Evolutionary conservation across 2,329 filamentous ascomycete genomes (phyloP).

Genomic region (Penicillium hesseltinei): DNA sequence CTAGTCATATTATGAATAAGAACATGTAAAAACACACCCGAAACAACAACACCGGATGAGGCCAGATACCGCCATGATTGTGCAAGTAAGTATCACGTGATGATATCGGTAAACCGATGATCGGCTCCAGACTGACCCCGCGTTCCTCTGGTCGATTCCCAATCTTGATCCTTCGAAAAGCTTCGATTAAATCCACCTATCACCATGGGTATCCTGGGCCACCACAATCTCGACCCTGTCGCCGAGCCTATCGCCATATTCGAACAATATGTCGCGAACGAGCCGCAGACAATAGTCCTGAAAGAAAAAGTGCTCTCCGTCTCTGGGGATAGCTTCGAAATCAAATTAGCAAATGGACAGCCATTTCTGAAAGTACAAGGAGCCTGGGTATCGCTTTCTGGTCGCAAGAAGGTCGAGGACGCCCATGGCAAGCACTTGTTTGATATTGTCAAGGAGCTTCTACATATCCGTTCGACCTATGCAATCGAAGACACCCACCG

Average conservation of each 20-base stretch:
- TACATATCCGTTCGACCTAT: conserved; percentile 24
- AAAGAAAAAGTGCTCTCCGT: conserved; percentile 63
- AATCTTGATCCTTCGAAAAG: background rate
- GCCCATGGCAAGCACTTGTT: conserved; percentile 20
- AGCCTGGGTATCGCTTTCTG: conserved; percentile 42
- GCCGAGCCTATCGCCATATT: conserved; percentile 21
- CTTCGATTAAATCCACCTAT: background rate
- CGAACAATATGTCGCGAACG: conserved; percentile 16
- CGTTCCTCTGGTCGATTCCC: background rate
- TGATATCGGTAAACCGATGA: background rate
- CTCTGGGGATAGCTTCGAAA: conserved; percentile 63
- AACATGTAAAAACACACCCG: background rate
- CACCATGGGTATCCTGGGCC: conserved; percentile 14
- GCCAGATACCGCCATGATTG: background rate
- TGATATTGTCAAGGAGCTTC: conserved; percentile 25
- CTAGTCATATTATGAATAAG: background rate
- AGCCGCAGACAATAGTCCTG: conserved; percentile 51
- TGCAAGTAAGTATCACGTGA: background rate
- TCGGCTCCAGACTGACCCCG: background rate
- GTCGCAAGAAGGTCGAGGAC: conserved; percentile 26
- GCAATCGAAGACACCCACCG: conserved; percentile 44
- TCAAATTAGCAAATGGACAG: conserved; percentile 55
- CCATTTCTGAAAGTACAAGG: conserved; percentile 58
- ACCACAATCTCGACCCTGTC: conserved; percentile 17
- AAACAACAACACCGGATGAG: background rate